Evolutionary conservation across 2,329 filamentous ascomycete species (phyloP).

Genomic region (Pseudocercospora eumusae): DNA sequence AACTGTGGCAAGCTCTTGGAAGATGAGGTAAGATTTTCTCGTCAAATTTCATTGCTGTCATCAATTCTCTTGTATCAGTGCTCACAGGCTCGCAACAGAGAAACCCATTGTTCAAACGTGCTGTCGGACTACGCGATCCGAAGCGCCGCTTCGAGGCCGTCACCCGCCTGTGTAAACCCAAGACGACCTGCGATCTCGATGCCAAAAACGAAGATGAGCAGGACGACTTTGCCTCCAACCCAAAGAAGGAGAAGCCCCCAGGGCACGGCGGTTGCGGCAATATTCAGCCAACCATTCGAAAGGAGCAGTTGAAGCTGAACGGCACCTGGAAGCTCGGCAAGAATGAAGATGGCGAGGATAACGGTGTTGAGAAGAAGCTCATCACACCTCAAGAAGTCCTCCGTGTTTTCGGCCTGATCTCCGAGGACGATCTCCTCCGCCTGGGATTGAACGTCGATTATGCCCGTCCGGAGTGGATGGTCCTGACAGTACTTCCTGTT

Average conservation of each 20-base stretch:
- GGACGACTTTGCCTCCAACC: conserved; percentile 66
- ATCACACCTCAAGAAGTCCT: conserved; percentile 84
- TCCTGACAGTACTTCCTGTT: conserved; percentile 90
- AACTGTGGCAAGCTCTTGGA: conserved; percentile 97
- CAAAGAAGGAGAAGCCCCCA: conserved; percentile 54
- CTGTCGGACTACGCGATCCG: conserved; percentile 81
- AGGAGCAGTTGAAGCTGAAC: conserved; percentile 80
- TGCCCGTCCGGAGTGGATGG: conserved; percentile 97
- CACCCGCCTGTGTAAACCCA: conserved; percentile 88
- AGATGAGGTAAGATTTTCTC: conserved; percentile 84
- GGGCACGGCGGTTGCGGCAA: conserved; percentile 92
- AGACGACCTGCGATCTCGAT: conserved; percentile 80
- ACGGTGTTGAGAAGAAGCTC: conserved; percentile 73
- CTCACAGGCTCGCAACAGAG: conserved; percentile 61
- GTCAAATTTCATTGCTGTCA: conserved; percentile 15
- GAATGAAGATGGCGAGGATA: conserved; percentile 69
- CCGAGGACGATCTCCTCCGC: conserved; percentile 75
- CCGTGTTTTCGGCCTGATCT: conserved; percentile 82
- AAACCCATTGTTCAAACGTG: conserved; percentile 79
- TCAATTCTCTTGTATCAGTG: conserved; percentile 40
- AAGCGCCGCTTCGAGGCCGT: conserved; percentile 93
- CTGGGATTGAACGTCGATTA: conserved; percentile 95
- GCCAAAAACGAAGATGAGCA: conserved; percentile 68
- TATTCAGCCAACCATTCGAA: conserved; percentile 80
- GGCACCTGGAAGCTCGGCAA: conserved; percentile 72